phyloP scores from a whole-genome alignment of 2,329 filamentous ascomycete genomes.

The Cadophora sp. region DNA sequence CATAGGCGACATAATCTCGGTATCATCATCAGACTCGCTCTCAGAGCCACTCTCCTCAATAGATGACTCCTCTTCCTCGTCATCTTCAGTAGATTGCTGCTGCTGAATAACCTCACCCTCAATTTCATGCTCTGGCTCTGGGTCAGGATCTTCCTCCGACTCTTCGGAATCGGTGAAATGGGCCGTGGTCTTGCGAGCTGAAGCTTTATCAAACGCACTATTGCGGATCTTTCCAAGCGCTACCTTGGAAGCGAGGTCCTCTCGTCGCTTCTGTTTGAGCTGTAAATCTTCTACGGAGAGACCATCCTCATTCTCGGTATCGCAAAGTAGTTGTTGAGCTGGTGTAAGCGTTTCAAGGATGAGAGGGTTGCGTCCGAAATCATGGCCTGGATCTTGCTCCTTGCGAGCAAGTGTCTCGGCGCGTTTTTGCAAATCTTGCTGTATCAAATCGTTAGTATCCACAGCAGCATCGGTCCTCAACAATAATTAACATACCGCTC shows the following conservation, averaged over 20 bases:
- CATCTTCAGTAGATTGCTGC: neutral
- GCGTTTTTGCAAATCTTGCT: constrained; percentile 15
- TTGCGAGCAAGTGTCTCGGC: neutral
- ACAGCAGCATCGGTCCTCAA: neutral
- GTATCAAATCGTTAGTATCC: constrained; percentile 6
- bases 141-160: constrained; percentile 35
- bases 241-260: neutral
- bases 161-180: constrained; percentile 23
- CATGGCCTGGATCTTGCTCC: neutral
- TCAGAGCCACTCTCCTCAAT: neutral
- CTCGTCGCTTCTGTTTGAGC: neutral
- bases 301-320: neutral
- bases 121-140: constrained; percentile 15
- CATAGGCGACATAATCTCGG: neutral
- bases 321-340: neutral
- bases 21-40: constrained; percentile 6
- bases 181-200: constrained; percentile 1
- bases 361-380: constrained; percentile 11
- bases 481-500: constrained; percentile 25
- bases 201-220: constrained; percentile 9
- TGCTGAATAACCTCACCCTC: neutral
- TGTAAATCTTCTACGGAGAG: neutral
- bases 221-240: neutral
- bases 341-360: neutral
- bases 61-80: constrained; percentile 1